phyloP scores from a whole-genome alignment of 1,284 basidiomycete species.

The Rhodotorula sp. region DNA sequence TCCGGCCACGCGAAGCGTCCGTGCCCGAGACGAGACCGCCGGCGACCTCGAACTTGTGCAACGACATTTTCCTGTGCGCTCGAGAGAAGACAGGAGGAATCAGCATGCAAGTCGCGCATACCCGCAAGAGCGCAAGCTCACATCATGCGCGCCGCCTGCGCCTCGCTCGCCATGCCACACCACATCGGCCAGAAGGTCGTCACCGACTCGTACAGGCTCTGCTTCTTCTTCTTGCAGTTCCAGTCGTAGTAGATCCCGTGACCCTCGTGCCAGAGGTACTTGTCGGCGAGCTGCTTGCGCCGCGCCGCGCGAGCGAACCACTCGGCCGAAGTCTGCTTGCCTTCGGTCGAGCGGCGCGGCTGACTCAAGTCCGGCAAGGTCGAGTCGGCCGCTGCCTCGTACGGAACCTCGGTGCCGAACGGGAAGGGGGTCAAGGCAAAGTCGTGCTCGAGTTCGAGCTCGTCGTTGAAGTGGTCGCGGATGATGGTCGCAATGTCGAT shows the following conservation, averaged over 20 bases:
- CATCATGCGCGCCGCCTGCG: constrained; percentile 90
- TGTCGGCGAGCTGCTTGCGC: constrained; percentile 80
- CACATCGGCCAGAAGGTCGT: constrained; percentile 95
- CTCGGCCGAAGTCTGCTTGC: constrained; percentile 71
- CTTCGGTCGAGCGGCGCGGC: constrained; percentile 34
- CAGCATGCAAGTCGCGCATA: neutral
- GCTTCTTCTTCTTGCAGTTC: constrained; percentile 83
- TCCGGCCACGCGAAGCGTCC: constrained; percentile 91
- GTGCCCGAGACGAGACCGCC: constrained; percentile 97
- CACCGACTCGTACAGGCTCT: constrained; percentile 91
- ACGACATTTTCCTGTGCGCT: constrained; percentile 65
- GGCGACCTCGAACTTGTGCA: constrained; percentile 93
- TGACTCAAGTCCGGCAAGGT: constrained; percentile 27
- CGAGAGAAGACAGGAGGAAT: neutral
- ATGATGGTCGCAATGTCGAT: constrained; percentile 65
- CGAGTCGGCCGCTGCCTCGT: constrained; percentile 17
- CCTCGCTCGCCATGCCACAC: constrained; percentile 93
- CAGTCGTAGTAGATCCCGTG: constrained; percentile 95
- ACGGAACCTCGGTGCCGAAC: constrained; percentile 62
- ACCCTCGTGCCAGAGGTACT: constrained; percentile 93
- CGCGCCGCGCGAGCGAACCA: constrained; percentile 87
- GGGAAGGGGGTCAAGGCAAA: constrained; percentile 90
- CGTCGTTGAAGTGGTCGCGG: constrained; percentile 87
- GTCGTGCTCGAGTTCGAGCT: constrained; percentile 85
- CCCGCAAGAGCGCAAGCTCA: constrained; percentile 53